phyloP scores from a whole-genome alignment of 1,284 basidiomycete species.

The Malassezia yamatoensis region DNA sequence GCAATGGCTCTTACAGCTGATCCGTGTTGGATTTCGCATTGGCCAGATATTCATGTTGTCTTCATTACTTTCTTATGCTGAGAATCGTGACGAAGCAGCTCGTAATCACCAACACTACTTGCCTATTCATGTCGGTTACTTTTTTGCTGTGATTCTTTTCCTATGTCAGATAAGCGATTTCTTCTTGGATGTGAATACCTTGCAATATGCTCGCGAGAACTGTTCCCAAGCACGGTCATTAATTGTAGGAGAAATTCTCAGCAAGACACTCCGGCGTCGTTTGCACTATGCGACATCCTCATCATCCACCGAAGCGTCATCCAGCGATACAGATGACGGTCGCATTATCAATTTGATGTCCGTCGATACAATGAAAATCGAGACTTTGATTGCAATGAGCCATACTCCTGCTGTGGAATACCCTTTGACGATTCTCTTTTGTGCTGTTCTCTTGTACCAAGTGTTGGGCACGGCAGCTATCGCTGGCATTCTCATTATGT shows the following conservation, averaged over 20 bases:
- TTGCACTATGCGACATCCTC: slow-evolving; percentile 31
- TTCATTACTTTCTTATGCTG: slow-evolving; percentile 51
- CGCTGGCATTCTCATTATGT: slow-evolving; percentile 41
- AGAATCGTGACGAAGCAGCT: slow-evolving; percentile 26
- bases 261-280: slow-evolving; percentile 52
- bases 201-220: slow-evolving; percentile 50
- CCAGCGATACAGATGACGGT: slow-evolving; percentile 47
- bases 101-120: slow-evolving; percentile 15
- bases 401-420: slow-evolving; percentile 46
- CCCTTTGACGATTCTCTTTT: slow-evolving; percentile 51
- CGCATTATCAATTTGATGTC: slow-evolving; percentile 53
- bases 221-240: slow-evolving; percentile 48
- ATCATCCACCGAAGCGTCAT: background rate
- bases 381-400: slow-evolving; percentile 22
- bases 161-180: slow-evolving; percentile 50
- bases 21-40: slow-evolving; percentile 49
- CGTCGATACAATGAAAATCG: slow-evolving; percentile 50
- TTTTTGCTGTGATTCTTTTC: slow-evolving; percentile 51
- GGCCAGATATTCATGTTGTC: slow-evolving; percentile 52
- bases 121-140: slow-evolving; percentile 51
- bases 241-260: slow-evolving; percentile 52
- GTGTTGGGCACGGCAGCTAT: slow-evolving; percentile 52
- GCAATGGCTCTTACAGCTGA: slow-evolving; percentile 49
- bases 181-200: slow-evolving; percentile 31
- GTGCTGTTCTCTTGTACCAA: slow-evolving; percentile 50